Base-by-base conservation (phyloP, 192 early-diverging fungal species). In the Podila epigama region DNA sequence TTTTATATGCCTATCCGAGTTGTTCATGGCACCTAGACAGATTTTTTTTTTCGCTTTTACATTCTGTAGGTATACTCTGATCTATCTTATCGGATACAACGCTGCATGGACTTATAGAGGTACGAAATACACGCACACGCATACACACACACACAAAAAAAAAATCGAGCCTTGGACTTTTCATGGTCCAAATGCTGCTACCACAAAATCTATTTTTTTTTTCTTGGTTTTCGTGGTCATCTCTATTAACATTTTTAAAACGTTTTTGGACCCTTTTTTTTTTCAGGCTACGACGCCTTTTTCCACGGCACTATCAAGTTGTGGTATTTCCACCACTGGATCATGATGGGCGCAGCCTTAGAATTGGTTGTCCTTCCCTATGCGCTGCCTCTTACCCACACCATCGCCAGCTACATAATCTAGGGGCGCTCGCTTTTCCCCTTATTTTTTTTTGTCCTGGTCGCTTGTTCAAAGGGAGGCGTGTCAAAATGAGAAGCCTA, bases 261-360 rank as follows among this genome's bases (percentile, higher is more conserved):
- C n/a, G 44, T n/a, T n/a, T n/a, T n/a, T n/a, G n/a, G n/a, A n/a
- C n/a, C 10, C 9, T 44, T 60, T 9, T 31, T 44, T 41, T 16
- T 22, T 13, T 27, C 40, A 75, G 73, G 73, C 41, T 77, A 77
- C 40, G 73, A 77, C 35, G 73, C 73, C 22, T 68, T 77, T 35
- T 77, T 68, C 60, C 73, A 77, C 32, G 73, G 73, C 42, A 77
- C 41, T 3, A 77, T 77, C 66, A 77, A 77, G 57, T 27, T 77
- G 48, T 57, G 55, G 55, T 77, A 68, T 53, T 50, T 77, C 25
- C 73, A 77, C 50, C 51, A 77, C 35, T 77, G 73, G 73, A 37
- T 77, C 35, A 59, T 68, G 66, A 77, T 77, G 73, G 73, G 73
- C 4, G 73, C 66, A 1, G 60, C 33, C 16, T 29, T 68, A 6